Evolutionary conservation across 257 asterid species (phyloP).

Genomic region (Plectranthus barbatus): DNA sequence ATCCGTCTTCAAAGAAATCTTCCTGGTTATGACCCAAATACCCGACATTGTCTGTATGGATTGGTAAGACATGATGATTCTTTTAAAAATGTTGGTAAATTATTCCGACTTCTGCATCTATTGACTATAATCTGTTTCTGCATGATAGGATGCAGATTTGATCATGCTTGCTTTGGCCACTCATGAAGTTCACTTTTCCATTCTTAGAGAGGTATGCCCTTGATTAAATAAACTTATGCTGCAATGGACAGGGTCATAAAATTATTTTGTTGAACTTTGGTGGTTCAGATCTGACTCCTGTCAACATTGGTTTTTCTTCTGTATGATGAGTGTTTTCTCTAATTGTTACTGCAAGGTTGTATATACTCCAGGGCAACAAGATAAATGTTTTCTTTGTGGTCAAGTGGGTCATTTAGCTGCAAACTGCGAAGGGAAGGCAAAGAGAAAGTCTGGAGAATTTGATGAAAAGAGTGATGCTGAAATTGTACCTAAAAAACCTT

Average conservation of each 20-base stretch:
- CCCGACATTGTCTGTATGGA: slow-evolving; percentile 91
- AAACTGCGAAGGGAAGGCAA: slow-evolving; percentile 85
- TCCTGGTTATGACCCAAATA: slow-evolving; percentile 84
- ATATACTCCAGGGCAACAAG: slow-evolving; percentile 92
- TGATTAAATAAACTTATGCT: background rate
- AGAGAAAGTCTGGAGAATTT: slow-evolving; percentile 92
- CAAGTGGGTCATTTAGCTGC: slow-evolving; percentile 97
- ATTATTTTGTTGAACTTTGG: background rate
- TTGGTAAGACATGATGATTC: slow-evolving; percentile 41
- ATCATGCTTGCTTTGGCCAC: slow-evolving; percentile 89
- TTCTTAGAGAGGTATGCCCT: slow-evolving; percentile 78
- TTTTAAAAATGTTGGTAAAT: background rate
- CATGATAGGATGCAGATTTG: slow-evolving; percentile 35
- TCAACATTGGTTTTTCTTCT: slow-evolving; percentile 8
- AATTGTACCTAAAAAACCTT: slow-evolving; percentile 77
- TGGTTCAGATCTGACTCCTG: background rate
- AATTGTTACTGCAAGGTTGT: slow-evolving; percentile 57
- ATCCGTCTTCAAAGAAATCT: slow-evolving; percentile 89
- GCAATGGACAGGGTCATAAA: background rate
- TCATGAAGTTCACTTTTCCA: slow-evolving; percentile 88
- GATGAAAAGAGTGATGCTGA: slow-evolving; percentile 87
- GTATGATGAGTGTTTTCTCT: slow-evolving; percentile 11
- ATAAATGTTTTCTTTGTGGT: slow-evolving; percentile 92
- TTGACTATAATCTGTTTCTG: background rate
- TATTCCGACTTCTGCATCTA: background rate